Base-by-base conservation (phyloP, 305 asterid species). In the Rubia tinctorum region DNA sequence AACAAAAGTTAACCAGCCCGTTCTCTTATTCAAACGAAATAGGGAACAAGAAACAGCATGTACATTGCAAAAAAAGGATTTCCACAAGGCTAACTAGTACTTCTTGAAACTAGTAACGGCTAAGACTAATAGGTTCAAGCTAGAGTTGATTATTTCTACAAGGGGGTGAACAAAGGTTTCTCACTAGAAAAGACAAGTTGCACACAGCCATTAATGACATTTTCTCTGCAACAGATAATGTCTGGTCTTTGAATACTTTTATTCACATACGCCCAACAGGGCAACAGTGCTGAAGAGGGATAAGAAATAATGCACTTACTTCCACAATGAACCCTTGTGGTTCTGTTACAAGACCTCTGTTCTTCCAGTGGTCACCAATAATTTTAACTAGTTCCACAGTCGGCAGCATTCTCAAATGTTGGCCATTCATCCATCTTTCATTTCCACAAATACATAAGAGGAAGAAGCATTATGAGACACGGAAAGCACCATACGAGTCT, bases 351-450 rank as follows among this genome's bases (percentile, higher is more conserved):
- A 86, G 44, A 71, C 91, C 96, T 53, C 72, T 71, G 81, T 85
- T 82, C 89, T 85, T 88, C 97, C 98, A 93, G 68, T 79, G 90
- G 34, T 84, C 87, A 77, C 96, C 98, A 37, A 91, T 81, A 71
- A 88, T 84, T 76, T 84, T 76, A 65, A 79, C 83, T 43, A 86
- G 76, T 61, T 91, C 83, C 71, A 75, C 88, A 43, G 84, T 73
- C 61, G 97, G 91, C 78, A 93, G 96, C 71, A 90, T 81, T 86
- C 87, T 85, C 93, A 91, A 86, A 86, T 94, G 84, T 77, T 90
- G 95, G 64, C 98, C 98, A 82, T 91, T 93, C 97, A 93, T 91
- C 98, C 98, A 93, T 89, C 98, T 93, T 80, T 77, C 79, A 70
- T 63, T 71, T 80, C 71, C 72, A 86, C 40, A 77, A 80, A 77